Conservation (phyloP, 768 basidiomycete species). For the Auricularia sp. region DNA sequence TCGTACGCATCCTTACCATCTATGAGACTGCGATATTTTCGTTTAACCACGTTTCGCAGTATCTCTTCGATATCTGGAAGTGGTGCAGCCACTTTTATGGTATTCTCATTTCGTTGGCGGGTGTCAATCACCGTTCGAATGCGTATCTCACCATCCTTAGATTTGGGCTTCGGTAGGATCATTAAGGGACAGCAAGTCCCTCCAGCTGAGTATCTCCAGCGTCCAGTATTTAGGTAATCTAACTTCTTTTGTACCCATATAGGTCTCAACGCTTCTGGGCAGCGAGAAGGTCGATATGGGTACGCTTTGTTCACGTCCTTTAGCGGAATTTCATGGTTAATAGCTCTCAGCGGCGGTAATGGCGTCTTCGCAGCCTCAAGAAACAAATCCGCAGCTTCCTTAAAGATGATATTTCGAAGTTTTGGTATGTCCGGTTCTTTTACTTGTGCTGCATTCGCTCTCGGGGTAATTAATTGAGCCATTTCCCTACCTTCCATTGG, state of each 20-base stretch:
- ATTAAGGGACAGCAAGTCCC: constrained; percentile 2
- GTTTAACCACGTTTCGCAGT: no score
- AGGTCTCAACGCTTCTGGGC: constrained; percentile 3
- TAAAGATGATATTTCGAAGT: background rate
- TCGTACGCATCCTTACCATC: constrained; percentile 26
- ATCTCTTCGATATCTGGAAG: no score
- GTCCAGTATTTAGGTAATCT: constrained; percentile 1
- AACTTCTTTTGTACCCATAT: constrained; percentile 1
- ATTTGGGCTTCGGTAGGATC: constrained; percentile 2
- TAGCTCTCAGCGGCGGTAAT: background rate
- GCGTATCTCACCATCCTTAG: constrained; percentile 1
- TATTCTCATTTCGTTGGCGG: constrained; percentile 2
- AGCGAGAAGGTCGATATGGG: constrained; percentile 5
- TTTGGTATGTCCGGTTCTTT: background rate
- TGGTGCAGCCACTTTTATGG: constrained; percentile 4
- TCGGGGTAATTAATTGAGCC: background rate
- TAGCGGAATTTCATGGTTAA: constrained; percentile 7
- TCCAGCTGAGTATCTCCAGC: constrained; percentile 5
- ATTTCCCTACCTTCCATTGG: background rate
- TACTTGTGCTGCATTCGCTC: background rate
- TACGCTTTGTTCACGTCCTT: background rate
- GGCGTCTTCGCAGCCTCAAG: background rate
- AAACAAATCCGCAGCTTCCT: background rate
- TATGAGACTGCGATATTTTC: constrained; percentile 6
- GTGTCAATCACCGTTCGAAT: constrained; percentile 3